These are phyloP conservation scores for Helotiales sp. DNA, from an alignment of 2,329 filamentous ascomycete genomes.

Conservation along the genomic window DNA sequence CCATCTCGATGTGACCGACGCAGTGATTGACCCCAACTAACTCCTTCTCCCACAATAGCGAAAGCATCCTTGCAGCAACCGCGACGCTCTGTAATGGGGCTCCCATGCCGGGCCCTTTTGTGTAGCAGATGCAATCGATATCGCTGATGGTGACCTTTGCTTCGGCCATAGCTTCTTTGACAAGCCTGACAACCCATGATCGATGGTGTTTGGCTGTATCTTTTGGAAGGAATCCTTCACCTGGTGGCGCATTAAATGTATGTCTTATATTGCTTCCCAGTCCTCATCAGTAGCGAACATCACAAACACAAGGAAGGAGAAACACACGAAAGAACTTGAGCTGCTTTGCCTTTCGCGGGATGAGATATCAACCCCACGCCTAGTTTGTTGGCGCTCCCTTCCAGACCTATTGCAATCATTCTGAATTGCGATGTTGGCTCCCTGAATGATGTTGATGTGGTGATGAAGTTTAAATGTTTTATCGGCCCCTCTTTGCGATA, in stretches of 20 bases:
- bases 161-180: constrained; percentile 73
- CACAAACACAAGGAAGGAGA: neutral
- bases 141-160: constrained; percentile 63
- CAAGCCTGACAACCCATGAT: constrained; percentile 77
- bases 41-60: constrained; percentile 82
- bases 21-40: constrained; percentile 97
- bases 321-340: constrained; percentile 67
- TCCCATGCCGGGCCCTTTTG: constrained; percentile 94
- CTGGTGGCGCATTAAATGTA: constrained; percentile 89
- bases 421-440: constrained; percentile 1
- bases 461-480: neutral
- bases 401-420: constrained; percentile 72
- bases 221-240: constrained; percentile 92
- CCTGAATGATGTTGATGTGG: neutral
- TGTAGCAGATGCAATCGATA: constrained; percentile 93
- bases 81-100: constrained; percentile 87
- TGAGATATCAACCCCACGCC: constrained; percentile 91
- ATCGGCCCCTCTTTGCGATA: no score
- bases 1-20: constrained; percentile 99
- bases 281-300: neutral
- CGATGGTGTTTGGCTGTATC: constrained; percentile 95
- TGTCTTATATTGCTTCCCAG: constrained; percentile 72
- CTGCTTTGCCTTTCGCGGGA: constrained; percentile 47
- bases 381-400: constrained; percentile 97
- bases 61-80: constrained; percentile 77